Conservation (phyloP, 2,329 filamentous ascomycete genomes). For the Trichoderma atroviride region DNA sequence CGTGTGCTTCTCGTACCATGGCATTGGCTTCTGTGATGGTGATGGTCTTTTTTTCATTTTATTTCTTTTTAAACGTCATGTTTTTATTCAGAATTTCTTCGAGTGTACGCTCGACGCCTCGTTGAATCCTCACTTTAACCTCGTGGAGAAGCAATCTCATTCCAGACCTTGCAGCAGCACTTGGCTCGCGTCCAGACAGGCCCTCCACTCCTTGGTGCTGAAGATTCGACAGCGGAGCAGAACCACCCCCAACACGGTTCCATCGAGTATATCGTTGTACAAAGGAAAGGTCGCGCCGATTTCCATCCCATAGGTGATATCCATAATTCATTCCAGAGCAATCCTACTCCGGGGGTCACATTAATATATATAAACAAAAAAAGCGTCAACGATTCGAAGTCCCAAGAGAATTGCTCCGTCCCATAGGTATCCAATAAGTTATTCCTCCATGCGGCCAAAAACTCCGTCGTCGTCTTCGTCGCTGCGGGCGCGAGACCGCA, state of each 20-base stretch:
- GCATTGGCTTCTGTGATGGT: constrained; percentile 18
- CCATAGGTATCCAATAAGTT: constrained; percentile 36
- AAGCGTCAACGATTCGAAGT: constrained; percentile 29
- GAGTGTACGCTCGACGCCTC: constrained; percentile 65
- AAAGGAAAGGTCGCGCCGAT: constrained; percentile 50
- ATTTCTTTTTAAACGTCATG: constrained; percentile 27
- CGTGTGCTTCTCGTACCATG: constrained; percentile 12
- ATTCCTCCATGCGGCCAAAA: constrained; percentile 96
- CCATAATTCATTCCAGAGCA: constrained; percentile 40
- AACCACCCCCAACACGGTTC: constrained; percentile 53
- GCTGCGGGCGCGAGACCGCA: constrained; percentile 63
- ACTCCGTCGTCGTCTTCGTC: constrained; percentile 95
- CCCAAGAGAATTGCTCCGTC: constrained; percentile 22
- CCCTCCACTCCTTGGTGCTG: constrained; percentile 69
- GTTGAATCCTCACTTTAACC: constrained; percentile 70
- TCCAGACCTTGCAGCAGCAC: constrained; percentile 25
- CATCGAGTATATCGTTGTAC: constrained; percentile 49
- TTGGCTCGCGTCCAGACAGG: constrained; percentile 36
- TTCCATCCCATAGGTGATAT: constrained; percentile 36
- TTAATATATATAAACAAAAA: constrained; percentile 28
- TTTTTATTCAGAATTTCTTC: constrained; percentile 44
- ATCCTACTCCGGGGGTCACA: constrained; percentile 33
- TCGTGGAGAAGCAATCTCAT: constrained; percentile 59
- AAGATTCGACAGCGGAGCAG: constrained; percentile 64
- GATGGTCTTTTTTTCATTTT: background rate